Conservation (phyloP, 176 grass and related monocot genomes). For the maize (Zea mays) region DNA sequence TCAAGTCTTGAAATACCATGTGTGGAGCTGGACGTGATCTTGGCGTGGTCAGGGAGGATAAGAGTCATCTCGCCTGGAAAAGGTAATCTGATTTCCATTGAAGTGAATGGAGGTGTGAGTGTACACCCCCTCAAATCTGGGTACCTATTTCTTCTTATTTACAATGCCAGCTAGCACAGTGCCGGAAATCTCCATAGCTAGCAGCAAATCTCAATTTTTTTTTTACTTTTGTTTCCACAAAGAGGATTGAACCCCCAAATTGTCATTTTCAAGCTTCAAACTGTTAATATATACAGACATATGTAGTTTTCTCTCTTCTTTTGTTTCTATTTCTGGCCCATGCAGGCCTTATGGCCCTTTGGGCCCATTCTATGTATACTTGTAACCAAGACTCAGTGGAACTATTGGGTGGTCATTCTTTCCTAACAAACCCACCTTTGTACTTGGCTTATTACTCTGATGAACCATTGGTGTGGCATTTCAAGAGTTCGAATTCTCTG, state of each 20-base stretch:
- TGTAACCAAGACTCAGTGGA: neutral
- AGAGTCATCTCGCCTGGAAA: neutral
- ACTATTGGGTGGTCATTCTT: neutral
- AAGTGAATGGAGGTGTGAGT: neutral
- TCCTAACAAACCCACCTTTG: neutral
- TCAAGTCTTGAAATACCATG: neutral
- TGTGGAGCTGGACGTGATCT: neutral
- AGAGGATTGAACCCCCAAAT: neutral
- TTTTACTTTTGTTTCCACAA: neutral
- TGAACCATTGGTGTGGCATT: neutral
- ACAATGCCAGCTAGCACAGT: neutral
- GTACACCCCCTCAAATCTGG: neutral
- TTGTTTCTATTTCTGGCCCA: neutral
- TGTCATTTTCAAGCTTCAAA: neutral
- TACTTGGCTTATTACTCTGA: neutral
- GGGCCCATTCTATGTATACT: neutral
- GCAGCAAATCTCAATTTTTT: no score
- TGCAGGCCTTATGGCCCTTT: neutral
- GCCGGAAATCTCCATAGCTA: no score
- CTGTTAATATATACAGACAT: neutral
- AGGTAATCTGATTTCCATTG: neutral
- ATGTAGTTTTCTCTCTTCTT: neutral
- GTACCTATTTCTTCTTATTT: neutral
- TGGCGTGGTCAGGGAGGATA: neutral
- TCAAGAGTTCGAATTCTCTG: neutral